Evolutionary conservation across 2,329 filamentous ascomycete genomes (phyloP).

Genomic region (Penicillium occitanis): DNA sequence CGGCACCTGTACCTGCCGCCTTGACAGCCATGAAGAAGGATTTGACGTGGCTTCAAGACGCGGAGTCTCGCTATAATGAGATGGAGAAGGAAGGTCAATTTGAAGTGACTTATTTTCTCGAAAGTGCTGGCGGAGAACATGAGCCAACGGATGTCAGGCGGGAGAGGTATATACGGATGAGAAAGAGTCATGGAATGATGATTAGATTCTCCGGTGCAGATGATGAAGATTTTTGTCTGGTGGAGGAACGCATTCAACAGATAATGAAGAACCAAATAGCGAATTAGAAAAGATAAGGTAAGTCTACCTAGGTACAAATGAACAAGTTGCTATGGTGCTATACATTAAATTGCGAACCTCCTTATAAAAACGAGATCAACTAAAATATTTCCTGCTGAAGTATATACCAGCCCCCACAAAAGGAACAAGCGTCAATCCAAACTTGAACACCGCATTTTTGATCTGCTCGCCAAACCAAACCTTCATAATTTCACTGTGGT

Average conservation of each 20-base stretch:
- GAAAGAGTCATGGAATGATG: constrained; percentile 20
- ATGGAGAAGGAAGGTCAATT: constrained; percentile 9
- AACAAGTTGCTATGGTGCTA: neutral
- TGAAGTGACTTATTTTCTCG: constrained; percentile 14
- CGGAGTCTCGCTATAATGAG: constrained; percentile 3
- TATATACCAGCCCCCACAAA: neutral
- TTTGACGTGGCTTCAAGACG: constrained; percentile 9
- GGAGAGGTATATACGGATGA: neutral
- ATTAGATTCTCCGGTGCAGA: constrained; percentile 9
- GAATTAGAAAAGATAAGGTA: neutral
- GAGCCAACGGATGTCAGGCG: neutral
- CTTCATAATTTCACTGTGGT: neutral
- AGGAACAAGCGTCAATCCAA: neutral
- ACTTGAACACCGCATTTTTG: neutral
- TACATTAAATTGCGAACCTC: neutral
- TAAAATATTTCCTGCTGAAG: neutral
- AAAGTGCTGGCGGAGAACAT: constrained; percentile 1
- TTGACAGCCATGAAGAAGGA: constrained; percentile 9
- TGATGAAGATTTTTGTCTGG: constrained; percentile 13
- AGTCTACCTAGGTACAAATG: neutral
- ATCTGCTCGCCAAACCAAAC: neutral
- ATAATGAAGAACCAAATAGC: neutral
- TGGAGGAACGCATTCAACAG: neutral
- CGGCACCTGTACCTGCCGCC: neutral
- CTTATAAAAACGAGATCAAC: neutral